A percentile compares a stretch with the other conserved stretches of the same genome.
These are phyloP conservation scores for Dunaliella sp. DNA, from an alignment of 139 green algal genomes.

Conservation along the genomic window DNA sequence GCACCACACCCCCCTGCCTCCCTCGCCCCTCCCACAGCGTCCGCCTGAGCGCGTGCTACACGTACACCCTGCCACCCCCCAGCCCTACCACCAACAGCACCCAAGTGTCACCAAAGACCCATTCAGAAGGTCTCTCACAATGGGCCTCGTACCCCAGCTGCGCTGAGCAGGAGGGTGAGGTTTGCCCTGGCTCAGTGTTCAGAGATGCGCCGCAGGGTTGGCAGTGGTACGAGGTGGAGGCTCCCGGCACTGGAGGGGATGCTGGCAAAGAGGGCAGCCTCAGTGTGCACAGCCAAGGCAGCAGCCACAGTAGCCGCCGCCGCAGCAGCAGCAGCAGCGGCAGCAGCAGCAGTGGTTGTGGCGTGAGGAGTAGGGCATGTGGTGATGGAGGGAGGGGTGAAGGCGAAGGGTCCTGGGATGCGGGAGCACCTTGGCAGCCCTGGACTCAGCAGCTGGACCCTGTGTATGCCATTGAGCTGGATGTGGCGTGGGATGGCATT, in stretches of 20 bases:
- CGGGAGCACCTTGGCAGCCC: constrained; percentile 52
- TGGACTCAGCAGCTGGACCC: constrained; percentile 62
- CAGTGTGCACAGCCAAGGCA: background rate
- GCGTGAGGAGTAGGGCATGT: background rate
- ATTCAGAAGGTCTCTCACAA: too few relatives aligned
- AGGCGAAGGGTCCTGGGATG: constrained; percentile 56
- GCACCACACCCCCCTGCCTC: background rate
- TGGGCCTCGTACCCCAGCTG: too few relatives aligned
- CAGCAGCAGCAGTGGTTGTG: background rate
- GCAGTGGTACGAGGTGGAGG: background rate
- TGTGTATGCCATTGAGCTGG: constrained; percentile 55
- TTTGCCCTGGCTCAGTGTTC: too few relatives aligned
- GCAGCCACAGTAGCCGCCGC: background rate
- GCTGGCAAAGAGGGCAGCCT: too few relatives aligned
- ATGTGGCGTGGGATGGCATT: constrained; percentile 54
- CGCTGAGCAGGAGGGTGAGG: too few relatives aligned
- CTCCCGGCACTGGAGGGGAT: too few relatives aligned
- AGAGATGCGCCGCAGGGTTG: too few relatives aligned
- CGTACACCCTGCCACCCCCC: constrained; percentile 7
- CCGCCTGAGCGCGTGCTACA: constrained; percentile 23
- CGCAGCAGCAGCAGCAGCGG: constrained; percentile 5
- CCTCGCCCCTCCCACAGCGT: background rate
- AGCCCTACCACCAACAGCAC: too few relatives aligned
- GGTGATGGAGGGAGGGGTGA: background rate
- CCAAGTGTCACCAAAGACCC: too few relatives aligned